A percentile compares a stretch with the other conserved stretches of the same genome.
Conservation (phyloP, 2,329 filamentous ascomycete species). For the Hypoxylon sp. region DNA sequence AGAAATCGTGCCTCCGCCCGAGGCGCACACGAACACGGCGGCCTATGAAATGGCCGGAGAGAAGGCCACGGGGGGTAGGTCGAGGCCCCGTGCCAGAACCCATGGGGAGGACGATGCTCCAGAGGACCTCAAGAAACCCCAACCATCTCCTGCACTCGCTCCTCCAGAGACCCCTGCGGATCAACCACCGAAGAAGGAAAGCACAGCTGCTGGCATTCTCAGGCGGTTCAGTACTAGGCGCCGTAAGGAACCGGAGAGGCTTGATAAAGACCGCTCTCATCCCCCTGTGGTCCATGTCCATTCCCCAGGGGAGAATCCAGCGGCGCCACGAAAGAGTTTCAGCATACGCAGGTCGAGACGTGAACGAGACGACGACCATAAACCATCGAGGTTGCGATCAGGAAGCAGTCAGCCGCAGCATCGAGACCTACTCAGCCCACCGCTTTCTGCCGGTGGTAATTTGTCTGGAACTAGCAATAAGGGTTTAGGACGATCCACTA, state of each 20-base stretch:
- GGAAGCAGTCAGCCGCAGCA: slow-evolving; percentile 78
- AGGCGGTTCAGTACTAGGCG: slow-evolving; percentile 91
- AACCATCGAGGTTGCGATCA: slow-evolving; percentile 58
- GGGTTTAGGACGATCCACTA: slow-evolving; percentile 85
- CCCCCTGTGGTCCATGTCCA: slow-evolving; percentile 84
- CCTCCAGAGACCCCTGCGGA: slow-evolving; percentile 69
- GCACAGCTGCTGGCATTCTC: slow-evolving; percentile 84
- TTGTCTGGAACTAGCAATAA: slow-evolving; percentile 70
- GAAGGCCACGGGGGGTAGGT: slow-evolving; percentile 84
- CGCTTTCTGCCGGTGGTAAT: slow-evolving; percentile 69
- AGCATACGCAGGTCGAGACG: slow-evolving; percentile 76
- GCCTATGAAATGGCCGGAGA: slow-evolving; percentile 91
- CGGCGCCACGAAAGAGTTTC: slow-evolving; percentile 84
- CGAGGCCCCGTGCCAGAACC: slow-evolving; percentile 87
- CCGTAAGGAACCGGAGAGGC: slow-evolving; percentile 74
- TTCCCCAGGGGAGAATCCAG: slow-evolving; percentile 74
- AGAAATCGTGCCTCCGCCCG: slow-evolving; percentile 83
- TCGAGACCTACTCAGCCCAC: slow-evolving; percentile 81
- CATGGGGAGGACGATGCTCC: slow-evolving; percentile 93
- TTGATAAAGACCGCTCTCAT: slow-evolving; percentile 74
- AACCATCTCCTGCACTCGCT: slow-evolving; percentile 62
- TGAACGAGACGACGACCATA: slow-evolving; percentile 63
- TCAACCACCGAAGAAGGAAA: slow-evolving; percentile 82
- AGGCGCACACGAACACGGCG: slow-evolving; percentile 87
- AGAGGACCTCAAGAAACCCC: slow-evolving; percentile 77